Evolutionary conservation across 2,329 filamentous ascomycete genomes (phyloP), one percentile per base, ranked within the genome.

Genomic region (Alternaria triticimaculans): DNA sequence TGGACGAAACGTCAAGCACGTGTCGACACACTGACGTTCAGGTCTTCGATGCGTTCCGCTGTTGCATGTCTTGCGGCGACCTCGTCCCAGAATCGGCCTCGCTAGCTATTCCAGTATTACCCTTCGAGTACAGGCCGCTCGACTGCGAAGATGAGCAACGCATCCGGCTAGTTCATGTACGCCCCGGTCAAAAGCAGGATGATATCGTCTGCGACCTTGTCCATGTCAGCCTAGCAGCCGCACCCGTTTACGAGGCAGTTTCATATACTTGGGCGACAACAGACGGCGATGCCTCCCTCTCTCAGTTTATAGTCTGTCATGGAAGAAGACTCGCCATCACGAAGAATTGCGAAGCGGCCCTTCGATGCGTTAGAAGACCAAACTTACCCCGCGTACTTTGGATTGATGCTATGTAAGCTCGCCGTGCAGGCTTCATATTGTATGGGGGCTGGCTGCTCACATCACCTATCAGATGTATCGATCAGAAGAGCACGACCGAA

Each of bases 371-470:
- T 0, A 41, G 37, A 41, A 41, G 15, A n/a, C 8, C 4, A 10
- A 2, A 41, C 15, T 2, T 1, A 0, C 0, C 8, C 15, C 45
- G 45, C 4, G 23, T 26, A 1, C 26, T 48, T 0, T 48, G 45
- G 45, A 18, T 48, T 3, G 45, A 48, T 48, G 45, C 45, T 11
- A 26, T 48, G 45, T 48, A 48, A 9, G 45, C n/a, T 10, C 15
- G 15, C 9, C 15, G 4, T 26, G 45, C 5, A 18, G n/a, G 2
- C 7, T 10, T 26, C 15, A 7, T 12, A n/a, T 46, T 5, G 6
- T 11, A 18, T 18, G 1, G 2, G 3, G 8, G 6, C 30, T 25
- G 2, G 3, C 1, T 48, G 15, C 5, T n/a, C 5, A 21, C 0
- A 15, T n/a, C 2, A n/a, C 11, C 1, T 3, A 12, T 5, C 11